Conservation (phyloP, 495 filamentous ascomycete species). For the Penicillium mononematosum region DNA sequence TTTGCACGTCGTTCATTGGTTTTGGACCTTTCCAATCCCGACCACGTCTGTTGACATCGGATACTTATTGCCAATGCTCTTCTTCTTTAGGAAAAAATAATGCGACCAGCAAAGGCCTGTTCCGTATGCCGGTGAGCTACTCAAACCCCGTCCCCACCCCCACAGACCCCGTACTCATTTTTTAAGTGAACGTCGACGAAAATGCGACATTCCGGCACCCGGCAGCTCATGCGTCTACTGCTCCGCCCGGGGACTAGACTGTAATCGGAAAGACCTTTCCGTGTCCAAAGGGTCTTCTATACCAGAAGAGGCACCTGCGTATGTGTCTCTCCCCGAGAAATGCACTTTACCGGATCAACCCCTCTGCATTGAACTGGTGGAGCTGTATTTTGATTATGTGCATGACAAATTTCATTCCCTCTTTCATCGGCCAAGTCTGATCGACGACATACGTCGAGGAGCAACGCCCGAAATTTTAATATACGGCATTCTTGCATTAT, state of each 20-base stretch:
- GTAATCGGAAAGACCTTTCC: neutral
- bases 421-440: slow-evolving; percentile 36
- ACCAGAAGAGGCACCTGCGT: neutral
- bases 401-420: slow-evolving; percentile 44
- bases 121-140: slow-evolving; percentile 16
- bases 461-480: slow-evolving; percentile 23
- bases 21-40: slow-evolving; percentile 5
- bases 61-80: neutral
- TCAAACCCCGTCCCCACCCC: neutral
- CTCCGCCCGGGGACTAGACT: slow-evolving; percentile 3
- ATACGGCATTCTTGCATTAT: slow-evolving; percentile 34
- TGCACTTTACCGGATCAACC: slow-evolving; percentile 15
- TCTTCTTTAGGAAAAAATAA: neutral
- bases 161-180: neutral
- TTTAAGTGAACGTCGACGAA: slow-evolving; percentile 17
- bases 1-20: slow-evolving; percentile 23
- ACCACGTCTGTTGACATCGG: neutral
- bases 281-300: neutral
- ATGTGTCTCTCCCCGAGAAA: neutral
- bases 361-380: slow-evolving; percentile 32
- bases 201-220: slow-evolving; percentile 15
- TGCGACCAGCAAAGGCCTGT: slow-evolving; percentile 26
- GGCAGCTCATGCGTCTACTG: slow-evolving; percentile 19
- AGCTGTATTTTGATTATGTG: slow-evolving; percentile 39
- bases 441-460: slow-evolving; percentile 23